These are phyloP conservation scores for Trypanosoma platydactyli DNA, from an alignment of 208 protist species.

Conservation along the genomic window DNA sequence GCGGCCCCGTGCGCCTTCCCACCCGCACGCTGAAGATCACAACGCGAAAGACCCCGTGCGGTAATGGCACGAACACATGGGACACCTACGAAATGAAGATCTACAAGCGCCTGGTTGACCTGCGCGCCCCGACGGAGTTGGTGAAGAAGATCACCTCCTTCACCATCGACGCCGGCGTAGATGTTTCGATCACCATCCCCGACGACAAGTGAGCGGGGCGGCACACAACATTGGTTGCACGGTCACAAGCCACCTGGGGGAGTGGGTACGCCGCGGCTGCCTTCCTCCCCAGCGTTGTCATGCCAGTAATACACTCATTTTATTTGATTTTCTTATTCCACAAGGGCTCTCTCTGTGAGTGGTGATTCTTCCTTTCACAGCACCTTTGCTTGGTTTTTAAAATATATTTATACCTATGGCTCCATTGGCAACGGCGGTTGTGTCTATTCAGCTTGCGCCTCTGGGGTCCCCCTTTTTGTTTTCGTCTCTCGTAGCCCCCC, in stretches of 20 bases:
- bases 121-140: slow-evolving; percentile 88
- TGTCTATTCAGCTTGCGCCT: too few relatives aligned
- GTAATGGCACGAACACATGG: slow-evolving; percentile 99
- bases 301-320: slow-evolving; percentile 7
- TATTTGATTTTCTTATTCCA: too few relatives aligned
- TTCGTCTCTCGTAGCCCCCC: slow-evolving; percentile 11
- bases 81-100: slow-evolving; percentile 99
- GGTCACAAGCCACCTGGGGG: slow-evolving; percentile 11
- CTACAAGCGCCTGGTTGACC: slow-evolving; percentile 99
- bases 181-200: slow-evolving; percentile 86
- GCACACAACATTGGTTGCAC: background rate
- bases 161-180: slow-evolving; percentile 86
- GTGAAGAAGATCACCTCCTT: slow-evolving; percentile 93
- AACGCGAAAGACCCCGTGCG: slow-evolving; percentile 99
- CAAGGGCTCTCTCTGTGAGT: too few relatives aligned
- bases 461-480: slow-evolving; percentile 15
- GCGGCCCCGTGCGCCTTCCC: slow-evolving; percentile 98
- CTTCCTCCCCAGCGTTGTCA: slow-evolving; percentile 20
- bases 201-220: slow-evolving; percentile 30
- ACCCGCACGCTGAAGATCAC: slow-evolving; percentile 98
- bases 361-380: too few relatives aligned
- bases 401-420: background rate
- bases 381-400: too few relatives aligned
- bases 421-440: background rate
- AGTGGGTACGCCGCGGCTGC: background rate